Conservation (phyloP, 257 asterid genomes). For the Penstemon davidsonii region DNA sequence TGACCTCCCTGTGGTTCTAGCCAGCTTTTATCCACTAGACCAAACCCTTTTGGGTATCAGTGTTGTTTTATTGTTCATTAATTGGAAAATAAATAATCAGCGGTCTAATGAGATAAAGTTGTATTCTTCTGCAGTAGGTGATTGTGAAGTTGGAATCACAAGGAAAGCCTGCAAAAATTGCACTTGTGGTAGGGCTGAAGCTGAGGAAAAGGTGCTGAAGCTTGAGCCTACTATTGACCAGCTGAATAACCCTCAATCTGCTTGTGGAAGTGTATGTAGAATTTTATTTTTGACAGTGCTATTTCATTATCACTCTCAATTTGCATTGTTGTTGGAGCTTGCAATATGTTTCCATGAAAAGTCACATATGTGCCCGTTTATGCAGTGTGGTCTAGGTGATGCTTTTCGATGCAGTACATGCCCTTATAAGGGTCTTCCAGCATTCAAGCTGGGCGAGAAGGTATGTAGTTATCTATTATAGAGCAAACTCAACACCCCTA, state of each 20-base stretch:
- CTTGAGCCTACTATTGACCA: conserved; percentile 79
- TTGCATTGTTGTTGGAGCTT: no score
- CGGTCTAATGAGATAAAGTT: background rate
- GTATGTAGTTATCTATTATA: conserved; percentile 34
- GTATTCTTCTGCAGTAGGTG: conserved; percentile 41
- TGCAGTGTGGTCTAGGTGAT: conserved; percentile 97
- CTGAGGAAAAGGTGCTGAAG: conserved; percentile 72
- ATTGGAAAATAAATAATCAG: background rate
- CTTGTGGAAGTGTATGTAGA: conserved; percentile 85
- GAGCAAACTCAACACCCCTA: background rate
- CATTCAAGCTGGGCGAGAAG: conserved; percentile 90
- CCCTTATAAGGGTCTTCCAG: conserved; percentile 93
- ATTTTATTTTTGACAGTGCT: background rate
- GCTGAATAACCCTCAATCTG: conserved; percentile 83
- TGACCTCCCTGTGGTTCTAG: no score
- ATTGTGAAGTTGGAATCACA: conserved; percentile 85
- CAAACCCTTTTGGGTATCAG: no score
- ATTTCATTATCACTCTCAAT: background rate
- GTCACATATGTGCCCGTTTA: conserved; percentile 12
- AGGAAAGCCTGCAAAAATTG: conserved; percentile 96
- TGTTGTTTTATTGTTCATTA: conserved; percentile 13
- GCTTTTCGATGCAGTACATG: conserved; percentile 93
- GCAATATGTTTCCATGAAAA: no score
- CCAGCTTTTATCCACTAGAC: no score
- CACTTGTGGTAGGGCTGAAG: conserved; percentile 92